Percentiles rank a stretch among this genome's conserved stretches.
Conservation (phyloP, 169 alveolate species). For the Plasmodium chabaudi region DNA sequence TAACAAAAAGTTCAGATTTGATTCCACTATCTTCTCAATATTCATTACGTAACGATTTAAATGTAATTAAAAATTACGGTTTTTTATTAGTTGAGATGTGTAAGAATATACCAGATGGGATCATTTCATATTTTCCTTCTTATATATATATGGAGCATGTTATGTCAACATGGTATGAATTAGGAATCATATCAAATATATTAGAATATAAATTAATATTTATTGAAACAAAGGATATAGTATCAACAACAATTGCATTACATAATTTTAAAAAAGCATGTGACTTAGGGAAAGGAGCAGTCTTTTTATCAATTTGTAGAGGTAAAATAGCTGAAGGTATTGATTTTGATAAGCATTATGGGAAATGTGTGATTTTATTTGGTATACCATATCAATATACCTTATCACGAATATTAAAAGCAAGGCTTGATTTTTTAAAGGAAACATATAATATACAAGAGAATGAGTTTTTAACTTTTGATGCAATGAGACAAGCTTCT, state of each 20-base stretch:
- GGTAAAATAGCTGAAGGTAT: conserved; percentile 99
- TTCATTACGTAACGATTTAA: conserved; percentile 93
- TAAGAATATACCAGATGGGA: conserved; percentile 95
- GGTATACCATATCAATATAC: conserved; percentile 98
- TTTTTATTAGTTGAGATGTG: conserved; percentile 92
- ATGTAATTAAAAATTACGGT: conserved; percentile 95
- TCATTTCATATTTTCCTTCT: conserved; percentile 97
- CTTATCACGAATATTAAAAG: conserved; percentile 92
- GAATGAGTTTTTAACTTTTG: conserved; percentile 97
- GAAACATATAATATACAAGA: conserved; percentile 92
- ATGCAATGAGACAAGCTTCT: conserved; percentile 99
- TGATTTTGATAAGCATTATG: conserved; percentile 98
- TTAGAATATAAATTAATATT: conserved; percentile 95
- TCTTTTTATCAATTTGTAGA: conserved; percentile 96
- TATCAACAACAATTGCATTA: conserved; percentile 94
- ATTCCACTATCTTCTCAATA: conserved; percentile 92
- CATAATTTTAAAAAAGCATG: conserved; percentile 95
- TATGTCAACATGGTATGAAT: conserved; percentile 95
- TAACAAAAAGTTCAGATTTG: conserved; percentile 94
- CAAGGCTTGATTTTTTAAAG: conserved; percentile 90
- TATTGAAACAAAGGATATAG: conserved; percentile 97
- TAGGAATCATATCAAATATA: conserved; percentile 93
- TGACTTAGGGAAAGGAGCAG: conserved; percentile 98
- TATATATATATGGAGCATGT: conserved; percentile 93
- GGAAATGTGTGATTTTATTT: conserved; percentile 97